Evolutionary conservation across 2,329 filamentous ascomycete genomes (phyloP).

Genomic region (Raffaelea ambrosiae): DNA sequence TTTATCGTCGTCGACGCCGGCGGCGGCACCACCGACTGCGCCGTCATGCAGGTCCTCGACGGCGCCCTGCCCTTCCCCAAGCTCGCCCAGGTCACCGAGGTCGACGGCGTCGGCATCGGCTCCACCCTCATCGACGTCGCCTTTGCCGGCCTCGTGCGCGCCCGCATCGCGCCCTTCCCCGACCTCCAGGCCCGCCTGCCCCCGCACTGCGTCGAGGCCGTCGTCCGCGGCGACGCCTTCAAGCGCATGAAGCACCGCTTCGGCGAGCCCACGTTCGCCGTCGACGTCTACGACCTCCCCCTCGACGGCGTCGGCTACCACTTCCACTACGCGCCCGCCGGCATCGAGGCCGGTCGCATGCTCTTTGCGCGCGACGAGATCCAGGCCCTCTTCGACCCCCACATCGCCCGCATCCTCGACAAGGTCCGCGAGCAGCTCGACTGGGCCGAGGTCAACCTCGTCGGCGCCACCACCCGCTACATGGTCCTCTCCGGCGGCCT

Average conservation of each 20-base stretch:
- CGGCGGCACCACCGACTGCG: conserved; percentile 37
- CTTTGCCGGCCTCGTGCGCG: conserved; percentile 29
- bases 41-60: conserved; percentile 31
- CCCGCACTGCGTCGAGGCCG: conserved; percentile 23
- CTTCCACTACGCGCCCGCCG: conserved; percentile 26
- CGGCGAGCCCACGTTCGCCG: conserved; percentile 33
- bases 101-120: conserved; percentile 37
- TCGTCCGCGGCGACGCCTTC: conserved; percentile 17
- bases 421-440: conserved; percentile 31
- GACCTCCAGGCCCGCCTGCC: conserved; percentile 26
- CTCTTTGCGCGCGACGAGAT: conserved; percentile 31
- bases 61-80: conserved; percentile 16
- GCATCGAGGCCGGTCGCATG: conserved; percentile 32
- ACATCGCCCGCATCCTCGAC: conserved; percentile 28
- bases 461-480: conserved; percentile 24
- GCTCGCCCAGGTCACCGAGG: conserved; percentile 23
- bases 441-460: conserved; percentile 24
- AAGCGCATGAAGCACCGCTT: conserved; percentile 27
- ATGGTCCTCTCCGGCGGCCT: conserved; percentile 37
- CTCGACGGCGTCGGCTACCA: conserved; percentile 34
- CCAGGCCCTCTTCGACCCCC: conserved; percentile 32
- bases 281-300: conserved; percentile 29
- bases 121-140: conserved; percentile 35
- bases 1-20: conserved; percentile 37
- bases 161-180: conserved; percentile 25